phyloP scores from a whole-genome alignment of 2,329 filamentous ascomycete species.

The Monilinia fructicola region DNA sequence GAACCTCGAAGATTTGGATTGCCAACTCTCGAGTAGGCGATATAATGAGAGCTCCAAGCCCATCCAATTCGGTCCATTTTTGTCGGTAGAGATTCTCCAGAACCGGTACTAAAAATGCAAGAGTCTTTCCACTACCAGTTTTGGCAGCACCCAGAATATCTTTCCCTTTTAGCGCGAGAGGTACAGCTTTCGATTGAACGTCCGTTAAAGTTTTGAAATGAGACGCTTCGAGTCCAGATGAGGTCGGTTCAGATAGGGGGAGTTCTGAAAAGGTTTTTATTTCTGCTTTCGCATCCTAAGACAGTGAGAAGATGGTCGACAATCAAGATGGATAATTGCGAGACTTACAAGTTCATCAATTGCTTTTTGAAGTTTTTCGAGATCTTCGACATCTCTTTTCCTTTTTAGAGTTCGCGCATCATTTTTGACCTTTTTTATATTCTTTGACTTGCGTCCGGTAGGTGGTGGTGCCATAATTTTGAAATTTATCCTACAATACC shows the following conservation, averaged over 20 bases:
- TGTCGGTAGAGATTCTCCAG: conserved; percentile 88
- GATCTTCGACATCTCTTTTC: conserved; percentile 39
- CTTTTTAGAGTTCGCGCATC: conserved; percentile 37
- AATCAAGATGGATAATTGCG: neutral
- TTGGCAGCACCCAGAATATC: conserved; percentile 95
- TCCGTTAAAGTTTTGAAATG: conserved; percentile 91
- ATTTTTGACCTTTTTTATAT: conserved; percentile 28
- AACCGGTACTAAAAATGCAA: conserved; percentile 88
- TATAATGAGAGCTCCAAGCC: conserved; percentile 87
- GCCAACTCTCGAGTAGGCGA: conserved; percentile 93
- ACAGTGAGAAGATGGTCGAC: conserved; percentile 25
- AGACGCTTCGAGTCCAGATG: conserved; percentile 74
- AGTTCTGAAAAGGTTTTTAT: conserved; percentile 74
- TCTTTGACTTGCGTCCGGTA: conserved; percentile 31
- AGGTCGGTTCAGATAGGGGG: conserved; percentile 79
- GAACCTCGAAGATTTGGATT: conserved; percentile 93
- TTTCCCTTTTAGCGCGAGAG: conserved; percentile 76
- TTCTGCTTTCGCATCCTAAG: conserved; percentile 39
- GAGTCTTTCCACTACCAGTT: conserved; percentile 91
- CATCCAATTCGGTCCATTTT: conserved; percentile 88
- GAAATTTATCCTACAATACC: conserved; percentile 4
- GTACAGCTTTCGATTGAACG: conserved; percentile 87
- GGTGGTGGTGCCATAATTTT: conserved; percentile 35
- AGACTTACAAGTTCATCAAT: conserved; percentile 39
- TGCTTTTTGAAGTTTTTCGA: conserved; percentile 37